phyloP scores from a whole-genome alignment of 2,329 filamentous ascomycete species.

The Phaeosphaeriaceae sp. region DNA sequence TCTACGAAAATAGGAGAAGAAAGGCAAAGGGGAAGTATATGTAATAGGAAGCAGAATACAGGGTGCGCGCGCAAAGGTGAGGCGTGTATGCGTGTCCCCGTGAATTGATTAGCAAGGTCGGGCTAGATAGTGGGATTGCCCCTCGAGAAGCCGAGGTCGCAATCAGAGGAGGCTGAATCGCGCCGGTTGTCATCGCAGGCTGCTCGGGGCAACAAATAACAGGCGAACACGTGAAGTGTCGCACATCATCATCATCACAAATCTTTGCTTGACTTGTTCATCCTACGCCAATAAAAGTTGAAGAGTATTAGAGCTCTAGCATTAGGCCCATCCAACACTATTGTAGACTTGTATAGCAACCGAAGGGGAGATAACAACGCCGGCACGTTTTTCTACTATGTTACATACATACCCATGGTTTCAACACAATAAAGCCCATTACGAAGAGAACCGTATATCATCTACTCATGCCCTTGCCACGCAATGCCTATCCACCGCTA shows the following conservation, averaged over 20 bases:
- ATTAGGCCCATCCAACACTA: slow-evolving; percentile 8
- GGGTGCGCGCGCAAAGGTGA: not conserved
- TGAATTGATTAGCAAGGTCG: slow-evolving; percentile 32
- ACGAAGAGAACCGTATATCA: not conserved
- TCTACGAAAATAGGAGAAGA: not conserved
- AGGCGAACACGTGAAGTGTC: not conserved
- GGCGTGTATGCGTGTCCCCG: slow-evolving; percentile 1
- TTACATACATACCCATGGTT: slow-evolving; percentile 31
- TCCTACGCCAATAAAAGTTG: not conserved
- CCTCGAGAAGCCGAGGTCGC: slow-evolving; percentile 26
- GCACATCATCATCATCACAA: not conserved
- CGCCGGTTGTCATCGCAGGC: not conserved
- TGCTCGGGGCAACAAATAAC: slow-evolving; percentile 8
- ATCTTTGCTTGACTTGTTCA: too few relatives aligned
- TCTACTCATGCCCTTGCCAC: not conserved
- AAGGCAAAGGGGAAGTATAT: not conserved
- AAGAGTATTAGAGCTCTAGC: slow-evolving; percentile 15
- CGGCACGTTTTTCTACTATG: slow-evolving; percentile 35
- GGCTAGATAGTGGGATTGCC: slow-evolving; percentile 17
- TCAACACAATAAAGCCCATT: slow-evolving; percentile 27
- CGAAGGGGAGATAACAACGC: slow-evolving; percentile 36
- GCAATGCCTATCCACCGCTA: not conserved
- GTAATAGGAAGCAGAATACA: not conserved
- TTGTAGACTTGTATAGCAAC: slow-evolving; percentile 17
- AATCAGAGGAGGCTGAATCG: slow-evolving; percentile 4